Conservation (phyloP, 257 asterid species). For the Schizonepeta tenuifolia region DNA sequence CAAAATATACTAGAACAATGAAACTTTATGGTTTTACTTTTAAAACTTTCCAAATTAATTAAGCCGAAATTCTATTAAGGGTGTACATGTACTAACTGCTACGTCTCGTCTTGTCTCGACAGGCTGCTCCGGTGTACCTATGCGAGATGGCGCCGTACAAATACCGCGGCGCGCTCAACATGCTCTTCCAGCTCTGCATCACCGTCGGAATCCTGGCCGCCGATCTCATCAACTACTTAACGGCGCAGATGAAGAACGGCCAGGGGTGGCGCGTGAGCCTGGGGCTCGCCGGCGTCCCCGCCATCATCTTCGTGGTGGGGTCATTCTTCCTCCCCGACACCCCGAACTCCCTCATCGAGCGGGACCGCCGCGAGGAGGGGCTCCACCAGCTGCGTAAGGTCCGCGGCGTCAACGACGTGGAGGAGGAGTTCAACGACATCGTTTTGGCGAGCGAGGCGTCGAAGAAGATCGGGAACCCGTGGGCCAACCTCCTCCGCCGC, state of each 20-base stretch:
- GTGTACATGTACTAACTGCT: too few species aligned
- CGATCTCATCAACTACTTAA: constrained; percentile 35
- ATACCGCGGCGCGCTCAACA: constrained; percentile 53
- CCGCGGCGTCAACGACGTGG: constrained; percentile 53
- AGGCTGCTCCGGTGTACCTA: constrained; percentile 47
- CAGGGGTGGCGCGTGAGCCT: constrained; percentile 47
- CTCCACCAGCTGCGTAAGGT: constrained; percentile 37
- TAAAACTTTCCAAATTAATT: too few species aligned
- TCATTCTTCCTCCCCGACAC: constrained; percentile 61
- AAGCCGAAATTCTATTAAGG: too few species aligned
- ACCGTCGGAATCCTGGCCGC: constrained; percentile 49
- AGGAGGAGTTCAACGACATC: constrained; percentile 57
- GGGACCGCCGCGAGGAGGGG: constrained; percentile 46
- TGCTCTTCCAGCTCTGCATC: constrained; percentile 49
- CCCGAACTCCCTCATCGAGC: constrained; percentile 64
- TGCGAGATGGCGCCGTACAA: constrained; percentile 59
- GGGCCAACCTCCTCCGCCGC: constrained; percentile 39
- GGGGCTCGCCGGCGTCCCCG: constrained; percentile 50
- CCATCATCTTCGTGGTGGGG: constrained; percentile 44
- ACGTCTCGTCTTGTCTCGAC: too few species aligned
- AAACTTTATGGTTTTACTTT: too few species aligned
- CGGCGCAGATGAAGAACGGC: background rate
- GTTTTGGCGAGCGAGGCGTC: constrained; percentile 56
- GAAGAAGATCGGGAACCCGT: constrained; percentile 45
- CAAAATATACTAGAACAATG: too few species aligned